These are phyloP conservation scores for Skeletonema costatum DNA, from an alignment of 108 stramenopile species.

Conservation along the genomic window DNA sequence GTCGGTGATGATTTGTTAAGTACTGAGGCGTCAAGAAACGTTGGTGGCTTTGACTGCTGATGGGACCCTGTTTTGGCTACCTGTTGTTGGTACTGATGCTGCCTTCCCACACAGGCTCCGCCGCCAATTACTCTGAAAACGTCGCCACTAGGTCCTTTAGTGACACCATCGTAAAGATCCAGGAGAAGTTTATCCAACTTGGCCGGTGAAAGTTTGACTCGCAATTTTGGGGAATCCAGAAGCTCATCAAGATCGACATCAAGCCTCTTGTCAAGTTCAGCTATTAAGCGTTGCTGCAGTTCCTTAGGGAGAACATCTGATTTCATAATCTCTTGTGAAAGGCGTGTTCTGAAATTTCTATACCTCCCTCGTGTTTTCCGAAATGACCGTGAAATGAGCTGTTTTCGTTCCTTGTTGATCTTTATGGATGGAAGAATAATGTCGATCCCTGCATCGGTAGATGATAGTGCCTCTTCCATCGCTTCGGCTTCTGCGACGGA, in stretches of 20 bases:
- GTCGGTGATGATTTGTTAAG: constrained; percentile 16
- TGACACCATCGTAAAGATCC: constrained; percentile 71
- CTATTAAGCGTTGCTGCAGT: constrained; percentile 58
- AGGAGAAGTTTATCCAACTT: constrained; percentile 82
- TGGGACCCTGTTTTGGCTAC: constrained; percentile 21
- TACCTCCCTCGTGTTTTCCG: constrained; percentile 58
- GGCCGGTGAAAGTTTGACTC: constrained; percentile 83
- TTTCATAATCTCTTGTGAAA: constrained; percentile 73
- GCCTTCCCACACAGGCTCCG: constrained; percentile 73
- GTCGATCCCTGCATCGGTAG: constrained; percentile 67
- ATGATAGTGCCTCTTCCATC: constrained; percentile 55
- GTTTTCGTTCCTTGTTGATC: constrained; percentile 57
- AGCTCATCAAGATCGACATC: constrained; percentile 81
- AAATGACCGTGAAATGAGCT: constrained; percentile 55
- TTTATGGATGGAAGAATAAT: constrained; percentile 74
- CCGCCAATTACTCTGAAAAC: constrained; percentile 78
- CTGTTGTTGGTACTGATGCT: constrained; percentile 68
- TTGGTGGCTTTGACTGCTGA: constrained; percentile 7
- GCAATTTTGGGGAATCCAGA: constrained; percentile 72
- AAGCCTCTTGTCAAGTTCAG: constrained; percentile 79
- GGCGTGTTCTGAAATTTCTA: constrained; percentile 62
- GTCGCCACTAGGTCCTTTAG: constrained; percentile 74
- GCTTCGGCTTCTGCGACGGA: constrained; percentile 67
- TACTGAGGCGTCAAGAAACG: background rate
- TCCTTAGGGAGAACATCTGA: constrained; percentile 74